Conservation (phyloP, 306 rosid genomes). For the Begonia masoniana region DNA sequence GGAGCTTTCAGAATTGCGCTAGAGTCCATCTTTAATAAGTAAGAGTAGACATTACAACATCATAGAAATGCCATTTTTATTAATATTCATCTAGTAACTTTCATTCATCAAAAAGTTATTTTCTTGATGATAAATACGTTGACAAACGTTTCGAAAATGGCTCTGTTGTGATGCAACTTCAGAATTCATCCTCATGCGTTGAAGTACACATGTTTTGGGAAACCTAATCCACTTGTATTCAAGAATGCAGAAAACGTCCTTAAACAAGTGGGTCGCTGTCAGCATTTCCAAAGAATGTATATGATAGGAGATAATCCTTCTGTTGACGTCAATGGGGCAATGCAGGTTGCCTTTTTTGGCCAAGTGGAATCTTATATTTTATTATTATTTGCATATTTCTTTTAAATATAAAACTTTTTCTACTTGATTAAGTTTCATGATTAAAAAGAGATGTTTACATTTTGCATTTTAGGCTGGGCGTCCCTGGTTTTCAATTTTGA, state of each 20-base stretch:
- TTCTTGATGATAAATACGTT: no score
- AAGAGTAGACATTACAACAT: slow-evolving; percentile 13
- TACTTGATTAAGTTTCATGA: background rate
- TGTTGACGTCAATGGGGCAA: slow-evolving; percentile 76
- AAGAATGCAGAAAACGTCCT: slow-evolving; percentile 66
- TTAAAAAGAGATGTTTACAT: background rate
- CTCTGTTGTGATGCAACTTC: slow-evolving; percentile 7
- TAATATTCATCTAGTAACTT: no score
- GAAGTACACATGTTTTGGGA: slow-evolving; percentile 61
- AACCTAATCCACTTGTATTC: slow-evolving; percentile 77
- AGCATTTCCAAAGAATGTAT: slow-evolving; percentile 47
- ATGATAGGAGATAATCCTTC: slow-evolving; percentile 95
- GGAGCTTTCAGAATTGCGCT: slow-evolving; percentile 95
- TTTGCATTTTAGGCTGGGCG: slow-evolving; percentile 52
- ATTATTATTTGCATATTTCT: no score
- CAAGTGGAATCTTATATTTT: background rate
- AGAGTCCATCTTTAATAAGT: slow-evolving; percentile 80
- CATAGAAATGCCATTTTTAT: background rate
- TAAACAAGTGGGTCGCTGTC: slow-evolving; percentile 18
- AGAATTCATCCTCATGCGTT: slow-evolving; percentile 50
- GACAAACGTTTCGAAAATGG: no score
- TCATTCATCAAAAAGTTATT: no score
- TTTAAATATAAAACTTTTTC: no score
- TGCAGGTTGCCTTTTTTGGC: slow-evolving; percentile 35
- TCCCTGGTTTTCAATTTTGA: slow-evolving; percentile 96